Conservation (phyloP, 345 rosid genomes). For the Gossypium herbaceum region DNA sequence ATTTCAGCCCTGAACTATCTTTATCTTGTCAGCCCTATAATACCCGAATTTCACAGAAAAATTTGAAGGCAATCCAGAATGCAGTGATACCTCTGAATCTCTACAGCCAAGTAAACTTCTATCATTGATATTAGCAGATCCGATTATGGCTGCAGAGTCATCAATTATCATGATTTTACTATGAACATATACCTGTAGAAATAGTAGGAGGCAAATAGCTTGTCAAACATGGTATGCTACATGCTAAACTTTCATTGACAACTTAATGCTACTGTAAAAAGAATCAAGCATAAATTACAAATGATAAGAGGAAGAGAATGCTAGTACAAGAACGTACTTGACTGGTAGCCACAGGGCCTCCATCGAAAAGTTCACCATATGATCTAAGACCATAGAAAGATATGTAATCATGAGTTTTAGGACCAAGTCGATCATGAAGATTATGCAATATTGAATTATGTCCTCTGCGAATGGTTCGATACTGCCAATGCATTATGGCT, state of each 20-base stretch:
- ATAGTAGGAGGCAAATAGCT: neutral
- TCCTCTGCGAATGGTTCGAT: slow-evolving; percentile 93
- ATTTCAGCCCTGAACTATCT: neutral
- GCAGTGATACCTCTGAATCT: slow-evolving; percentile 86
- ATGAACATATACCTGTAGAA: slow-evolving; percentile 82
- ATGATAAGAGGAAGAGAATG: neutral
- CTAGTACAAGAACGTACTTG: slow-evolving; percentile 49
- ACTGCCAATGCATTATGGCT: slow-evolving; percentile 99
- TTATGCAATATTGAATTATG: slow-evolving; percentile 85
- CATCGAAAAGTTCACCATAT: slow-evolving; percentile 73
- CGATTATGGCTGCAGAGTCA: slow-evolving; percentile 65
- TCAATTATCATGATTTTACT: slow-evolving; percentile 92
- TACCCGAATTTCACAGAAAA: neutral
- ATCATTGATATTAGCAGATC: slow-evolving; percentile 95
- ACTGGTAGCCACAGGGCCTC: slow-evolving; percentile 87
- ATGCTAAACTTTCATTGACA: slow-evolving; percentile 2
- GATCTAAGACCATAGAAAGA: slow-evolving; percentile 95
- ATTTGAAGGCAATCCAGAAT: neutral
- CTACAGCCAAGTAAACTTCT: slow-evolving; percentile 97
- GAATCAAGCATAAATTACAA: slow-evolving; percentile 6
- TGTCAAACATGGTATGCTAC: slow-evolving; percentile 4
- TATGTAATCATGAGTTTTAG: slow-evolving; percentile 70
- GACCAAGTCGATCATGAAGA: slow-evolving; percentile 67
- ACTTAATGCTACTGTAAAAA: neutral
- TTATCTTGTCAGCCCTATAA: neutral